These are phyloP conservation scores for Raffaelea arxii DNA, from an alignment of 2,329 filamentous ascomycete genomes.

Conservation along the genomic window DNA sequence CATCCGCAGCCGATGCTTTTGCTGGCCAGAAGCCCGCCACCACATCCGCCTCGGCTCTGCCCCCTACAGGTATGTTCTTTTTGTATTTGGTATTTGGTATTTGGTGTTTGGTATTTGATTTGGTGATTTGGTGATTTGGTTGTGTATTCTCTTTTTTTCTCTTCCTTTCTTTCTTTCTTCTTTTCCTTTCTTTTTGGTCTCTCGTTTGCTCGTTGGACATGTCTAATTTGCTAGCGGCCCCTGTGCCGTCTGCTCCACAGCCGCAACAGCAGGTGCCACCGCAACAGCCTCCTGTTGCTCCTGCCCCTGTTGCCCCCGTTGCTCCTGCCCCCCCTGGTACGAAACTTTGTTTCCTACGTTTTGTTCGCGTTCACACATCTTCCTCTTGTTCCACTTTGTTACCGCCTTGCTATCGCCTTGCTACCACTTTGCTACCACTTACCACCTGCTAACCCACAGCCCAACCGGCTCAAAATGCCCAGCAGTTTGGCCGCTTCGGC, in stretches of 20 bases:
- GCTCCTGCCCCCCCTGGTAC: background rate
- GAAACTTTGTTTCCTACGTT: background rate
- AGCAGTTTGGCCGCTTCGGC: constrained; percentile 62
- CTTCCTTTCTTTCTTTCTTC: constrained; percentile 7
- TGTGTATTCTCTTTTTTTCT: constrained; percentile 7
- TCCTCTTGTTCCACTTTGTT: constrained; percentile 11
- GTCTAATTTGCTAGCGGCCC: constrained; percentile 20
- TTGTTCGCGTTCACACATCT: background rate
- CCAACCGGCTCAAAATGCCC: constrained; percentile 25
- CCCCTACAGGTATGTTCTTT: too few relatives aligned
- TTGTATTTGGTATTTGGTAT: too few relatives aligned
- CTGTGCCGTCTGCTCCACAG: constrained; percentile 15
- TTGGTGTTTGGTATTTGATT: too few relatives aligned
- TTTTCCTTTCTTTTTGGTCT: background rate
- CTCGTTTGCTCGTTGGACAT: constrained; percentile 8
- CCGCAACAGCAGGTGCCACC: too few relatives aligned
- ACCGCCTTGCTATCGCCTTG: constrained; percentile 20
- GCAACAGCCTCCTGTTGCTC: constrained; percentile 22
- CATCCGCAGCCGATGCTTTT: constrained; percentile 45
- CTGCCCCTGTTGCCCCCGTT: constrained; percentile 24
- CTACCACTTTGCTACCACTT: constrained; percentile 15
- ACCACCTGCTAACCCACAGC: background rate
- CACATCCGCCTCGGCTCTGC: constrained; percentile 19
- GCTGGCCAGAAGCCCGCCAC: constrained; percentile 40
- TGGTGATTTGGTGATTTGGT: background rate